Percentiles rank a stretch among this genome's conserved stretches.
These are phyloP conservation scores for Gossypium aridum DNA, from an alignment of 441 rosid species.

Conservation along the genomic window DNA sequence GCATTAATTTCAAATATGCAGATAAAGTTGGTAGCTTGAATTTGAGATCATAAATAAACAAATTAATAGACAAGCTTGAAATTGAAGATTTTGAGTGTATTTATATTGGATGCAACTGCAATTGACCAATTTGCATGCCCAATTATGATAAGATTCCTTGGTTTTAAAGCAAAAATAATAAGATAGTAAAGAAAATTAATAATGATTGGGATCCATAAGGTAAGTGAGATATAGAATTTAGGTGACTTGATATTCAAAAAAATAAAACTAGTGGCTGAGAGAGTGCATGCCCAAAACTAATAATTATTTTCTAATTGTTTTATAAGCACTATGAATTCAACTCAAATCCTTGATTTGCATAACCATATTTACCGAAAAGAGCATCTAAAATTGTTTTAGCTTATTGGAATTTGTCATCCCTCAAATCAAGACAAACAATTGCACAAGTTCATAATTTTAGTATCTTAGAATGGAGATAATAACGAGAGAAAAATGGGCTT, in stretches of 20 bases:
- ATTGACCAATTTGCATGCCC: too few relatives aligned
- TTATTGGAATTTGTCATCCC: not conserved
- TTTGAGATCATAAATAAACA: not conserved
- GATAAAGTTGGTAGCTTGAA: not conserved
- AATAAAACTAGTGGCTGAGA: not conserved
- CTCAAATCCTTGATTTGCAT: not conserved
- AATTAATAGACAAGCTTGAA: not conserved
- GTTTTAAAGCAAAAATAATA: too few relatives aligned
- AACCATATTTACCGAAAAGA: not conserved
- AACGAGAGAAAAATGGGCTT: not conserved
- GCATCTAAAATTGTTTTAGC: not conserved
- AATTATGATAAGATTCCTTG: too few relatives aligned
- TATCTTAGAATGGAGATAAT: not conserved
- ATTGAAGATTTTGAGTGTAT: too few relatives aligned
- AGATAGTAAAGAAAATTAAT: too few relatives aligned
- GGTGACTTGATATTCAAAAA: not conserved
- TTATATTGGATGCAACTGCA: too few relatives aligned
- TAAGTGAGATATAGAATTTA: not conserved
- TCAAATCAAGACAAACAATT: not conserved
- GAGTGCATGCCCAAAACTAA: not conserved
- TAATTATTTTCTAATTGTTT: not conserved
- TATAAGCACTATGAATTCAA: not conserved
- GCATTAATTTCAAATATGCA: not conserved
- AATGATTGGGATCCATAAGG: too few relatives aligned
- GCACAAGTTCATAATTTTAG: not conserved